A percentile compares a stretch with the other conserved stretches of the same genome.
These are phyloP conservation scores for Fusarium sublunatum DNA, from an alignment of 2,329 filamentous ascomycete species.

Conservation along the genomic window DNA sequence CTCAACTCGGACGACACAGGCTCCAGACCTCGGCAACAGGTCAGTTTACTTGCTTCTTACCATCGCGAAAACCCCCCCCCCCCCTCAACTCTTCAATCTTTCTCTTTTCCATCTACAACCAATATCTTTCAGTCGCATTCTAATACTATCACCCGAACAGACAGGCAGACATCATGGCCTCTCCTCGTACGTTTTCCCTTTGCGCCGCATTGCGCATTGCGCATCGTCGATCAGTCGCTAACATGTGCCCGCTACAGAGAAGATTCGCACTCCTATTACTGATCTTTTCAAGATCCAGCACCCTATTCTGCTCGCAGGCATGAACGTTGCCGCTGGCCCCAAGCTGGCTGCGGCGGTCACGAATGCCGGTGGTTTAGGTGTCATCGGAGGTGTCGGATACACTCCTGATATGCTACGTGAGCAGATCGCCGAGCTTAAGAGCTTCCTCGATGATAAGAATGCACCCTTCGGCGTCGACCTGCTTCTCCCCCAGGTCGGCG, in stretches of 20 bases:
- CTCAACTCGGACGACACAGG: neutral
- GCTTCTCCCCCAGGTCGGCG: constrained; percentile 92
- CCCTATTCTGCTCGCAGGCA: constrained; percentile 93
- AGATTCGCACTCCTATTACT: constrained; percentile 88
- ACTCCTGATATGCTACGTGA: constrained; percentile 97
- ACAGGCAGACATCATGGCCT: constrained; percentile 70
- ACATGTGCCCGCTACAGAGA: constrained; percentile 46
- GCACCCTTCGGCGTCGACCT: constrained; percentile 96
- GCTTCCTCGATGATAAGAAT: constrained; percentile 86
- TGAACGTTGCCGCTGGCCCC: constrained; percentile 98
- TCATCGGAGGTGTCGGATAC: constrained; percentile 95
- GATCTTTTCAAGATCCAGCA: constrained; percentile 99
- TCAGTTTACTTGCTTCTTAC: neutral
- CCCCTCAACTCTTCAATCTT: constrained; percentile 33
- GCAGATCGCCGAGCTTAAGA: constrained; percentile 94
- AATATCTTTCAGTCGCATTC: no score
- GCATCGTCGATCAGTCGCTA: constrained; percentile 24
- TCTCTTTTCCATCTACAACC: neutral
- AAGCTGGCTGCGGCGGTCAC: constrained; percentile 97
- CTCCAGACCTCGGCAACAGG: constrained; percentile 44
- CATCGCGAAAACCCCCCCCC: constrained; percentile 22
- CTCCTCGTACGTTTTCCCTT: constrained; percentile 73
- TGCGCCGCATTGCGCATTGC: no score
- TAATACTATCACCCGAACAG: constrained; percentile 15
- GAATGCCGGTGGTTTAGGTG: constrained; percentile 95